Conservation (phyloP, 2,329 filamentous ascomycete species). For the Cercospora canescens region DNA sequence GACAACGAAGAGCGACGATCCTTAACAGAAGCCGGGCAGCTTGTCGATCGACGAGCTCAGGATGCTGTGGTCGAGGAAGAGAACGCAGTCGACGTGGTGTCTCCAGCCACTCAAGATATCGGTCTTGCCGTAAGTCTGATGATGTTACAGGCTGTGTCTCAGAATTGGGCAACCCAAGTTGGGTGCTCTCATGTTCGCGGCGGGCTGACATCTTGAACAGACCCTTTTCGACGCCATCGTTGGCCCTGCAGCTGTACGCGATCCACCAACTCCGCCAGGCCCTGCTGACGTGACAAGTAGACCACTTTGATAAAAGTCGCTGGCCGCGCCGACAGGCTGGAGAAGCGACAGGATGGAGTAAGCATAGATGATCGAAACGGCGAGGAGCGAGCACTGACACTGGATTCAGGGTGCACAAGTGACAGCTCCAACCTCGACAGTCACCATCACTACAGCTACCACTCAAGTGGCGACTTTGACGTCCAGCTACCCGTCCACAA, state of each 20-base stretch:
- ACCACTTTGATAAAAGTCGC: background rate
- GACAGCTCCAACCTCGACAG: background rate
- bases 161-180: background rate
- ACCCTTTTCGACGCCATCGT: background rate
- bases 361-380: background rate
- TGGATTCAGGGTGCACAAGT: background rate
- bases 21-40: background rate
- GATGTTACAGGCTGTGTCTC: background rate
- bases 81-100: background rate
- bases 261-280: background rate
- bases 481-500: slow-evolving; percentile 2
- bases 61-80: background rate
- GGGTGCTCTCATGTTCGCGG: background rate
- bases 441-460: background rate
- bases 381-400: background rate
- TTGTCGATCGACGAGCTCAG: background rate
- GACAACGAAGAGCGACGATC: background rate
- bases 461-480: background rate
- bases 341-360: background rate
- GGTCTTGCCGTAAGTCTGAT: background rate
- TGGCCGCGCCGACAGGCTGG: background rate
- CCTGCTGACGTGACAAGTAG: background rate
- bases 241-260: background rate
- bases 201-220: background rate
- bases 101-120: background rate